Evolutionary conservation across 768 basidiomycete genomes (phyloP), one percentile per base, ranked within the genome.

Genomic region (Hygrophorus russula): DNA sequence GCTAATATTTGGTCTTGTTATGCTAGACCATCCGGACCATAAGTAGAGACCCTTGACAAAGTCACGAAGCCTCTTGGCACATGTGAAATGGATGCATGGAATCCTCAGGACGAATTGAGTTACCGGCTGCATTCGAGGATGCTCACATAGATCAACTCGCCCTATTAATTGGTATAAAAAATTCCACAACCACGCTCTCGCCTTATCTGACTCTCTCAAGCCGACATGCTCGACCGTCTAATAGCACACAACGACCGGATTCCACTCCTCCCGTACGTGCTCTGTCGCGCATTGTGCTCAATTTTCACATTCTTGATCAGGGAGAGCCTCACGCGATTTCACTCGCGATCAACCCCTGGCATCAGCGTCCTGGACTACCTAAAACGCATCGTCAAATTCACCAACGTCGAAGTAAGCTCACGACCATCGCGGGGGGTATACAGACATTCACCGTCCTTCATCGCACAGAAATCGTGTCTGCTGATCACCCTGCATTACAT

Each of bases 181-280:
- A 53, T 44, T 24, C 47, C 17, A 27, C 41, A n/a, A 36, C 39
- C 19, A 18, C 20, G 36, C 19, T 18, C 28, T 33, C 30, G 11
- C 8, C n/a, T 7, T 40, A 51, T 45, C 44, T 43, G 42, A 36
- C 40, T 40, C 50, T 56, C 44, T 60, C 20, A 60, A 93, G 91
- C 90, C 55, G 87, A 93, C 64, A 98, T 98, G 93, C 78, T 99
- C 53, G 79, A 92, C 58, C 85, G 92, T 50, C 70, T 99, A 55
- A 92, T 96, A 65, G 69, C 74, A 43, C 90, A 96, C 75, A 99
- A 99, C 71, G 94, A 99, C 69, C 79, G 77, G 59, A 91, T 99
- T 61, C 85, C 90, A 45, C 70, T 98, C 49, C 79, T 80, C 31
- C 82, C 90, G 78, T 90, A 69, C 54, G 77, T 69, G 46, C 49